Evolutionary conservation across 768 basidiomycete genomes (phyloP).

Genomic region (Ramaria rubella): DNA sequence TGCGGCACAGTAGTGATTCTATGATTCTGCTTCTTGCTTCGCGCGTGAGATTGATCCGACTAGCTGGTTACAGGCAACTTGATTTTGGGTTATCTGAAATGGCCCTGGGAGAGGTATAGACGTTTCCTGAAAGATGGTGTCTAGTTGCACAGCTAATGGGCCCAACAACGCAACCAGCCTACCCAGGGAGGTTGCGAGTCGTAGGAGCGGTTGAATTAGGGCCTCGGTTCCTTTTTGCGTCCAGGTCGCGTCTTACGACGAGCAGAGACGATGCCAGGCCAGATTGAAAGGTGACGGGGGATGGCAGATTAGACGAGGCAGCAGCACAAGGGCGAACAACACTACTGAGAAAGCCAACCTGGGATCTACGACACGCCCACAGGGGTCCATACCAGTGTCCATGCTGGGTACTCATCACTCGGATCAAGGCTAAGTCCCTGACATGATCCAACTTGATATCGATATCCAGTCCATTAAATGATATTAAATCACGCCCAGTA

Average conservation of each 20-base stretch:
- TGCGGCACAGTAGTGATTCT: too few relatives aligned
- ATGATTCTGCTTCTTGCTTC: neutral
- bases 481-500: too few relatives aligned
- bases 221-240: neutral
- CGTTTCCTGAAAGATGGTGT: neutral
- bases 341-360: neutral
- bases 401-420: too few relatives aligned
- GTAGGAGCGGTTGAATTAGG: neutral
- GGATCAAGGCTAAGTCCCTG: too few relatives aligned
- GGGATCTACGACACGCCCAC: conserved; percentile 5
- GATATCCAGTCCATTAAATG: too few relatives aligned
- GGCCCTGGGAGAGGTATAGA: neutral
- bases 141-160: neutral
- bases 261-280: neutral
- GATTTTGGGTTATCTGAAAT: neutral
- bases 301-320: neutral
- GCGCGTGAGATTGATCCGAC: neutral
- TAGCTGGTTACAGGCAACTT: neutral
- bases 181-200: neutral
- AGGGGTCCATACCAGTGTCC: neutral
- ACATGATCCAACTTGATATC: too few relatives aligned
- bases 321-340: conserved; percentile 4
- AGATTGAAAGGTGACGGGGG: neutral
- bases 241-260: neutral
- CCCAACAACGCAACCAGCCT: neutral